Evolutionary conservation across 2,329 filamentous ascomycete genomes (phyloP).

Genomic region (Aspergillus calidoustus): DNA sequence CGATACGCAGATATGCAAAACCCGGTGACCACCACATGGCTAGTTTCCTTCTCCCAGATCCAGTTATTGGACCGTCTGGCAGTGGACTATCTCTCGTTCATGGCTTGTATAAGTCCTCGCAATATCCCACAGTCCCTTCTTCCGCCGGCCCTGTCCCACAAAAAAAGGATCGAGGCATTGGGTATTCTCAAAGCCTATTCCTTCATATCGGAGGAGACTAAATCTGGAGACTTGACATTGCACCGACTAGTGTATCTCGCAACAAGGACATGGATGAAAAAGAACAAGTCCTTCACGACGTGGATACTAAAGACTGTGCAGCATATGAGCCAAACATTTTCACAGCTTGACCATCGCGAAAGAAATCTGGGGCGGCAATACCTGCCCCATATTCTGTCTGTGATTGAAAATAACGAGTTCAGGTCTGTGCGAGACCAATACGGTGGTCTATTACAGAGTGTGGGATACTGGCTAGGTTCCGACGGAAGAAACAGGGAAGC

Average conservation of each 20-base stretch:
- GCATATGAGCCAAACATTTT: not conserved
- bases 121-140: conserved; percentile 34
- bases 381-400: no score
- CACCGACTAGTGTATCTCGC: conserved; percentile 39
- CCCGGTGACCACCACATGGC: conserved; percentile 13
- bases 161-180: conserved; percentile 22
- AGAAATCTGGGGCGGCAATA: no score
- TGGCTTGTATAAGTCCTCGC: conserved; percentile 35
- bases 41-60: conserved; percentile 16
- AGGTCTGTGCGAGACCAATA: no score
- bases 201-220: conserved; percentile 17
- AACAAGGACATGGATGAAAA: conserved; percentile 32
- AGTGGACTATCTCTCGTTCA: conserved; percentile 29
- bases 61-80: conserved; percentile 12
- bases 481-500: no score
- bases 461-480: no score
- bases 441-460: no score
- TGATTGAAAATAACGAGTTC: no score
- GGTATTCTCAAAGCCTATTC: conserved; percentile 30
- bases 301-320: conserved; percentile 3
- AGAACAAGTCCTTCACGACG: not conserved
- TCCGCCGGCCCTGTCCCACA: not conserved
- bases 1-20: not conserved
- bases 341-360: no score
- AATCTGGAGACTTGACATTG: conserved; percentile 21